Percentiles rank a stretch among this genome's conserved stretches.
Conservation (phyloP, 208 protist species). For the Leishmania mexicana region DNA sequence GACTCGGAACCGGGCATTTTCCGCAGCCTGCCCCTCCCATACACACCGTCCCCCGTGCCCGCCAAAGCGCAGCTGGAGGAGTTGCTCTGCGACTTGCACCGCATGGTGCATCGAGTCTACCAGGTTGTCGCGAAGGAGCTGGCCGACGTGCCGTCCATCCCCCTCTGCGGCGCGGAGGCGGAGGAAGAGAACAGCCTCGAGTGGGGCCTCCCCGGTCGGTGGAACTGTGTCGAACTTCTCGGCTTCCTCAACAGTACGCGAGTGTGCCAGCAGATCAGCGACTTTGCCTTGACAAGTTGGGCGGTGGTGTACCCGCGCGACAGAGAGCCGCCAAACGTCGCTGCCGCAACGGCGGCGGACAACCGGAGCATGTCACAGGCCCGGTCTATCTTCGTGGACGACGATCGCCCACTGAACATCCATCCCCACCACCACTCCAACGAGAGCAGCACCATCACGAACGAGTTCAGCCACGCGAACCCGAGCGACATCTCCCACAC, state of each 20-base stretch:
- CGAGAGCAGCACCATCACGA: neutral
- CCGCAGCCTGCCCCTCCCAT: neutral
- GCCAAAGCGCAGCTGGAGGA: slow-evolving; percentile 21
- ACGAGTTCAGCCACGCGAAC: neutral
- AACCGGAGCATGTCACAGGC: neutral
- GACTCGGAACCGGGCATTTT: too few species aligned
- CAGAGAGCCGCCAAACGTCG: slow-evolving; percentile 19
- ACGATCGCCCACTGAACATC: slow-evolving; percentile 4
- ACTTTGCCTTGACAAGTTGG: slow-evolving; percentile 53
- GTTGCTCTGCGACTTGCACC: slow-evolving; percentile 14
- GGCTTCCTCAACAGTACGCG: slow-evolving; percentile 44
- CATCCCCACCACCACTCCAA: neutral
- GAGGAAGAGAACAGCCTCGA: slow-evolving; percentile 3
- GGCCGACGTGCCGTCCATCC: slow-evolving; percentile 6
- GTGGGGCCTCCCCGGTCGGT: slow-evolving; percentile 16
- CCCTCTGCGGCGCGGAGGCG: neutral
- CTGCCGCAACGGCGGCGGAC: neutral
- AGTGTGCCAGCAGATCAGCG: slow-evolving; percentile 48
- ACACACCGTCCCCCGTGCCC: neutral
- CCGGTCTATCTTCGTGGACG: neutral
- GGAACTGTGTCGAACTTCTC: slow-evolving; percentile 40
- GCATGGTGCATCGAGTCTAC: slow-evolving; percentile 16
- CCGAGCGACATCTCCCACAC: neutral
- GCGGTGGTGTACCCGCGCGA: slow-evolving; percentile 35
- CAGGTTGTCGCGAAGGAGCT: slow-evolving; percentile 11